Conservation (phyloP, 345 rosid genomes). For the Gossypioides kirkii region DNA sequence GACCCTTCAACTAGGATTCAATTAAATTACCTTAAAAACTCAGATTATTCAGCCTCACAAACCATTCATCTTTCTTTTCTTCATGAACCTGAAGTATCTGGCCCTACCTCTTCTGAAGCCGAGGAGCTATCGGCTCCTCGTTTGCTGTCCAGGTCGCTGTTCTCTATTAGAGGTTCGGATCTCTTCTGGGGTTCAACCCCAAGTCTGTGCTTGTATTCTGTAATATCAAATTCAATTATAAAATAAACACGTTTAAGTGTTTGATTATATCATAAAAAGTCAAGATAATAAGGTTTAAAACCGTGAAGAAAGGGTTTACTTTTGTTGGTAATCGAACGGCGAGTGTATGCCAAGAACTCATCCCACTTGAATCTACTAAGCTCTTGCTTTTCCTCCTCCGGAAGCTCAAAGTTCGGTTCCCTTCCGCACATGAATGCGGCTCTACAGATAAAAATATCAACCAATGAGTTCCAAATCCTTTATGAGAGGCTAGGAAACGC, state of each 20-base stretch:
- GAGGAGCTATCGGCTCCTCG: background rate
- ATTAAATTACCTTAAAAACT: slow-evolving; percentile 1
- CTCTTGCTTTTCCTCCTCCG: too few species aligned
- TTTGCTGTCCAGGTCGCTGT: slow-evolving; percentile 12
- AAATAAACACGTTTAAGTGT: background rate
- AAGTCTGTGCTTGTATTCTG: slow-evolving; percentile 71
- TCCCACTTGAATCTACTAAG: too few species aligned
- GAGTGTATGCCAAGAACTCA: too few species aligned
- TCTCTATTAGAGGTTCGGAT: slow-evolving; percentile 27
- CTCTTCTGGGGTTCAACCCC: slow-evolving; percentile 40
- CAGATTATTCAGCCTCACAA: slow-evolving; percentile 21
- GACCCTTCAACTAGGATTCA: slow-evolving; percentile 22
- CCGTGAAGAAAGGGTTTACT: slow-evolving; percentile 38
- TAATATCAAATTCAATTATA: background rate
- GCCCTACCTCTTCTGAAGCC: background rate
- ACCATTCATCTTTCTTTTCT: background rate
- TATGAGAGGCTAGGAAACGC: background rate
- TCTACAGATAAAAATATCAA: too few species aligned
- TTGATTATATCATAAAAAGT: background rate
- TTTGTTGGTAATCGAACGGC: slow-evolving; percentile 13
- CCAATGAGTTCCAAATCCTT: background rate
- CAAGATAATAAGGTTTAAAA: background rate
- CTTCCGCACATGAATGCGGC: too few species aligned
- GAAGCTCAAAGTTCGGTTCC: too few species aligned
- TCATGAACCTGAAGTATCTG: slow-evolving; percentile 31